A percentile compares a stretch with the other conserved stretches of the same genome.
Conservation (phyloP, 225 moss, liverwort and hornwort genomes). For the Neckera pumila region DNA sequence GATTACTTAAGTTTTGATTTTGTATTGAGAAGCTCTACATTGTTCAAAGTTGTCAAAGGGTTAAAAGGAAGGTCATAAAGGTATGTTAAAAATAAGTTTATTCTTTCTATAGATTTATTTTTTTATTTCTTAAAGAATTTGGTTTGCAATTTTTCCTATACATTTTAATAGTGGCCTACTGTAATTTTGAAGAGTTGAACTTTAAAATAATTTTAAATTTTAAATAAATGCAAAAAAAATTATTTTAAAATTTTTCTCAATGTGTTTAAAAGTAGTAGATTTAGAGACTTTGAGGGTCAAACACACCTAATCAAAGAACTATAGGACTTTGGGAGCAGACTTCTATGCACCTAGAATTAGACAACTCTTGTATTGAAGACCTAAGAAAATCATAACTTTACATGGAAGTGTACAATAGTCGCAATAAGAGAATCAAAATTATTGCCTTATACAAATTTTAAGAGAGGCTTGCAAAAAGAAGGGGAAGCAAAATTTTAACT, state of each 20-base stretch:
- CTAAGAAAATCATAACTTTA: background rate
- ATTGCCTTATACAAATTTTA: rapidly evolving
- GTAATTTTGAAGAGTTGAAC: background rate
- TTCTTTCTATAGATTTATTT: background rate
- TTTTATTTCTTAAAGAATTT: background rate
- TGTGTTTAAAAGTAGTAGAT: background rate
- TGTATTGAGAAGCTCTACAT: background rate
- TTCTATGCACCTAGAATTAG: rapidly evolving
- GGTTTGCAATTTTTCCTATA: rapidly evolving
- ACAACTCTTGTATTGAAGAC: background rate
- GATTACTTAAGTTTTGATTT: background rate
- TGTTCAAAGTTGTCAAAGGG: background rate
- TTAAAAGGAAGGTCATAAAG: background rate
- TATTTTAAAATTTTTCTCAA: rapidly evolving
- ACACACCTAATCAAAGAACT: no score
- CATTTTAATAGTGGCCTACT: background rate
- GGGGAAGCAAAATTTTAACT: background rate
- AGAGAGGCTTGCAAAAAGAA: rapidly evolving
- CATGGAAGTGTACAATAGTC: rapidly evolving
- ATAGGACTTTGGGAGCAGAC: rapidly evolving
- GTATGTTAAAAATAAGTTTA: background rate
- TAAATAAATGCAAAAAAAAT: no score
- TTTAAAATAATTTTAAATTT: no score
- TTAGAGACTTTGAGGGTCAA: no score
- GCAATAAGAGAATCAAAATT: background rate